Evolutionary conservation across 345 rosid genomes (phyloP).

Genomic region (Citrus trifoliata): DNA sequence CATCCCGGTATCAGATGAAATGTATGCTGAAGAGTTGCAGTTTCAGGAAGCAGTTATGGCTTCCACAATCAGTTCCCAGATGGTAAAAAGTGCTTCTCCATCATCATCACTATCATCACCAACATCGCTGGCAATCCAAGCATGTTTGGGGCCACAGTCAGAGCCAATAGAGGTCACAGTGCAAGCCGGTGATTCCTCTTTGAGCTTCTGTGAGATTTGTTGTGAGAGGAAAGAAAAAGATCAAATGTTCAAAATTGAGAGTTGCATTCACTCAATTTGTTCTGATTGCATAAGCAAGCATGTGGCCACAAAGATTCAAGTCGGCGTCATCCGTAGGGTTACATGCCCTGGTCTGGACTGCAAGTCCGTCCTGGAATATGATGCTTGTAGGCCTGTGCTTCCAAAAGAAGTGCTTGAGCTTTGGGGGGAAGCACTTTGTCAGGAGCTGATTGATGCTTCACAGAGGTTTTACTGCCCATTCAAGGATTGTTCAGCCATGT

Average conservation of each 20-base stretch:
- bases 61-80: constrained; percentile 1
- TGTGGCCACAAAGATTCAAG: constrained; percentile 36
- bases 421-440: constrained; percentile 55
- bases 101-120: neutral
- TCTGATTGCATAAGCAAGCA: constrained; percentile 45
- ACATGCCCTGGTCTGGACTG: constrained; percentile 60
- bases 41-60: constrained; percentile 30
- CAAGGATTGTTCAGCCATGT: constrained; percentile 58
- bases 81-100: neutral
- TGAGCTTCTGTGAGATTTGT: constrained; percentile 52
- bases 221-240: constrained; percentile 36
- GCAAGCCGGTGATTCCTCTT: constrained; percentile 27
- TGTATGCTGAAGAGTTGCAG: constrained; percentile 28
- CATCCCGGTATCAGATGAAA: constrained; percentile 23
- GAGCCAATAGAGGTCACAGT: neutral
- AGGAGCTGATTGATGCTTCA: constrained; percentile 31
- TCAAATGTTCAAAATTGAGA: constrained; percentile 33
- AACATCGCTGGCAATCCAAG: neutral
- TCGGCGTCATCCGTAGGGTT: constrained; percentile 14
- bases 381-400: constrained; percentile 38
- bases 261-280: constrained; percentile 55
- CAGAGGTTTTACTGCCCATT: constrained; percentile 63
- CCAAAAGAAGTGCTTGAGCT: constrained; percentile 38
- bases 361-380: constrained; percentile 37
- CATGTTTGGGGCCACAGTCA: neutral